Base-by-base conservation (phyloP, 2,329 filamentous ascomycete genomes). In the Capronia epimyces region DNA sequence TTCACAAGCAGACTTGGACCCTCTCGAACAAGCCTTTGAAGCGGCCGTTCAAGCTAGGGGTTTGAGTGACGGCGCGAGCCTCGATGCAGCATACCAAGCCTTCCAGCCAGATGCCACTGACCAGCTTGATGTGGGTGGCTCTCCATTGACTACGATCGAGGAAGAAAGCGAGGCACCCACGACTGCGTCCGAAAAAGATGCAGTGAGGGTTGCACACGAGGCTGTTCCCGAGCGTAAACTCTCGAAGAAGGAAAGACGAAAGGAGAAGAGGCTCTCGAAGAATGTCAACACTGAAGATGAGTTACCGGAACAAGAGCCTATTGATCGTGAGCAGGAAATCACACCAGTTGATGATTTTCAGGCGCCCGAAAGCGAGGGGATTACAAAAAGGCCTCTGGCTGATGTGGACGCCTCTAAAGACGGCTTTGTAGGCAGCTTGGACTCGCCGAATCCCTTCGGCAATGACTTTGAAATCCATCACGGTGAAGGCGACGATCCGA, bases 1-100 rank as follows among this genome's bases (percentile, higher is more conserved):
- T 1, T 1, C 16, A 36, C 7, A 41, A 13, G 2, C 41, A 21
- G 27, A 41, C 16, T 34, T 44, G 20, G 44, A 49, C 22, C 50
- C 59, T 16, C 50, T 61, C 31, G 59, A 60, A 16, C 36, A 55
- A 40, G 57, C 59, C 7, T 60, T 61, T 25, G 53, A 52, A 32
- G 43, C 49, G 8, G 59, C 59, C 18, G 43, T 61, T 10, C 24
- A 46, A 12, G 46, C 57, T 27, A 44, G 59, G 25, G 59, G 59
- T 18, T 40, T 61, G 18, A 27, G 25, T n/a, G 37, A 51, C 20
- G 55, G 49, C 22, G 37, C 46, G 29, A 55, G 50, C 12, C 45
- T 54, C 9, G 50, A 55, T 21, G 51, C 51, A 34, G 59, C 57
- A 6, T 48, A 50, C 15, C 47, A 58, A 32, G 51, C 45, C 8